phyloP scores from a whole-genome alignment of 345 rosid species.

The Crucihimalaya himalaica region DNA sequence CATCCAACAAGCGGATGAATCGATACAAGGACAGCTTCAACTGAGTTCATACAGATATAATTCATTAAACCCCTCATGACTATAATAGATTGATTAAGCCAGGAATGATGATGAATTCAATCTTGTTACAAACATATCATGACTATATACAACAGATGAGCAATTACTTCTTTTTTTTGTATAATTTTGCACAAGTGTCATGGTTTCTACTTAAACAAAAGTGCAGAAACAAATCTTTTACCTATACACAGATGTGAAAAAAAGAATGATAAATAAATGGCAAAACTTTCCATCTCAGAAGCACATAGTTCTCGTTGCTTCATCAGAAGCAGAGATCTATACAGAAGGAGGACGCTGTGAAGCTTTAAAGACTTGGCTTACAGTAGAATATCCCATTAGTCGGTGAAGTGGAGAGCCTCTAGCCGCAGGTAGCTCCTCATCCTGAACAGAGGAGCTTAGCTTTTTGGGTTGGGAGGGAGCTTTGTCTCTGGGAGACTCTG shows the following conservation, averaged over 20 bases:
- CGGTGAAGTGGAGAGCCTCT: slow-evolving; percentile 71
- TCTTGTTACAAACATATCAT: slow-evolving; percentile 29
- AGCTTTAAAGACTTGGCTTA: slow-evolving; percentile 55
- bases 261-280: slow-evolving; percentile 38
- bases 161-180: slow-evolving; percentile 2
- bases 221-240: slow-evolving; percentile 29
- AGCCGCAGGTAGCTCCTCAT: slow-evolving; percentile 44
- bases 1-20: slow-evolving; percentile 61
- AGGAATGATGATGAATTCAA: slow-evolving; percentile 25
- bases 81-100: slow-evolving; percentile 21
- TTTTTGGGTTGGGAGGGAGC: slow-evolving; percentile 37
- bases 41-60: slow-evolving; percentile 39
- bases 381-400: slow-evolving; percentile 86
- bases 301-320: slow-evolving; percentile 19
- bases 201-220: slow-evolving; percentile 26
- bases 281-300: slow-evolving; percentile 24
- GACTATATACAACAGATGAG: slow-evolving; percentile 19
- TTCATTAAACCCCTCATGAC: neutral
- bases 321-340: slow-evolving; percentile 30
- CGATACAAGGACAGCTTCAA: slow-evolving; percentile 45
- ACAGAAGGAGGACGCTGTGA: slow-evolving; percentile 29
- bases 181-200: slow-evolving; percentile 32
- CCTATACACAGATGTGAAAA: slow-evolving; percentile 34
- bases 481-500: slow-evolving; percentile 39
- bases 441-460: slow-evolving; percentile 41